Evolutionary conservation across 805 yeast species (phyloP), one percentile per base, ranked within the genome.

Genomic region (Maudiozyma pseudohumilis): DNA sequence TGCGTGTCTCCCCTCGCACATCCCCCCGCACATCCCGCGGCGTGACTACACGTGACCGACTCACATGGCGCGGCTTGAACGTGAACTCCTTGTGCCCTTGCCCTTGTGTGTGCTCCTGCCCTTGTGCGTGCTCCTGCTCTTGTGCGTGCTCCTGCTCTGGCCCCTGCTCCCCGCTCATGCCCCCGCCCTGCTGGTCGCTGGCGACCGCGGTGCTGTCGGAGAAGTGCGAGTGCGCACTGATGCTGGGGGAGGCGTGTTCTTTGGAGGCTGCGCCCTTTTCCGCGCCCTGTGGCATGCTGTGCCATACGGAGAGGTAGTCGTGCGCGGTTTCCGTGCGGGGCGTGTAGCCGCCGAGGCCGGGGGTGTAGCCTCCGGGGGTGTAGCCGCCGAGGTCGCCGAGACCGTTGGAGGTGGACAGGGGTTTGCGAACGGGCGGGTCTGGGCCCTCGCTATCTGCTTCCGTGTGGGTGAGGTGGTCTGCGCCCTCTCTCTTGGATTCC

Each of bases 301-400:
- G 61, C 62, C 62, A 57, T 6, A 57, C 52, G 1, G 61, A 50
- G 6, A 57, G 43, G 35, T 50, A 57, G 38, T 48, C 47, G 3
- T 45, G 29, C 12, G 13, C 11, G 15, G 13, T 26, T 13, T 26
- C 29, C 29, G 7, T 7, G 29, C n/a, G n/a, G n/a, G n/a, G n/a
- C n/a, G n/a, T n/a, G n/a, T n/a, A n/a, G n/a, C n/a, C n/a, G n/a
- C n/a, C n/a, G n/a, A n/a, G n/a, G n/a, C n/a, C n/a, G n/a, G n/a
- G n/a, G n/a, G n/a, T n/a, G n/a, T n/a, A n/a, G n/a, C n/a, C n/a
- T n/a, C n/a, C n/a, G n/a, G n/a, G n/a, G n/a, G n/a, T n/a, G n/a
- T n/a, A n/a, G n/a, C n/a, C n/a, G 26, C n/a, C n/a, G 26, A 24
- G 10, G 26, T 11, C n/a, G n/a, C n/a, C n/a, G 10, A 24, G 4